Evolutionary conservation across 371 early-diverging fungal species (phyloP), one percentile per base, ranked within the genome.

Genomic region (Syncephalastrum monosporum): DNA sequence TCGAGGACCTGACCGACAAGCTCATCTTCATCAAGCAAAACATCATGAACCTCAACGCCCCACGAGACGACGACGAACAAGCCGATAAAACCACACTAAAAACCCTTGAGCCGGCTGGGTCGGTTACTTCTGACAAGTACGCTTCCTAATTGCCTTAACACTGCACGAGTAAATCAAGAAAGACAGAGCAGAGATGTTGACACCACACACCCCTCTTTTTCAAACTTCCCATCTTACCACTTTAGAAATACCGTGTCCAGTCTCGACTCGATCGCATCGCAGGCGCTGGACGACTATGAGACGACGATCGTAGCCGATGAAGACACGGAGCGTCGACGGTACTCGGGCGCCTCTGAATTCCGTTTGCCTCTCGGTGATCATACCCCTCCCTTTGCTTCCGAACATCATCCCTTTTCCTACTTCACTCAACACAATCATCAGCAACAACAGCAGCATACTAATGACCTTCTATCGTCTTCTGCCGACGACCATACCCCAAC

Each of bases 1-100:
- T 77, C 42, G 67, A 68, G n/a, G 70, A 72, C 47, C 49, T 74
- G 47, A 74, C 69, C 1, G 74, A 77, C 19, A 71, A 74, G 46
- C 48, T 77, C 10, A 24, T 50, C 4, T 74, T 57, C 42, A 74
- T 77, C 19, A 67, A 71, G 60, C 50, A 68, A 14, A 74, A 69
- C 42, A 72, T 73, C 10, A 70, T 68, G 55, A 52, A 70, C 12
- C 63, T 64, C 47, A 59, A 57, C 38, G 49, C 24, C 53, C 10
- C 16, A 63, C 12, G n/a, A 41, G 16, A 49, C 1, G 42, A 53
- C 13, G 54, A 57, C 3, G 46, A 65, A 21, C 47, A 61, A 50
- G 41, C 46, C 17, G 59, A 65, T 29, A 54, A 44, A n/a, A 62
- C 60, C 21, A 71, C 72, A 5, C 27, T 61, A 21, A 56, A 46